Evolutionary conservation across 768 basidiomycete species (phyloP).

Genomic region (Boletus reticuloceps): DNA sequence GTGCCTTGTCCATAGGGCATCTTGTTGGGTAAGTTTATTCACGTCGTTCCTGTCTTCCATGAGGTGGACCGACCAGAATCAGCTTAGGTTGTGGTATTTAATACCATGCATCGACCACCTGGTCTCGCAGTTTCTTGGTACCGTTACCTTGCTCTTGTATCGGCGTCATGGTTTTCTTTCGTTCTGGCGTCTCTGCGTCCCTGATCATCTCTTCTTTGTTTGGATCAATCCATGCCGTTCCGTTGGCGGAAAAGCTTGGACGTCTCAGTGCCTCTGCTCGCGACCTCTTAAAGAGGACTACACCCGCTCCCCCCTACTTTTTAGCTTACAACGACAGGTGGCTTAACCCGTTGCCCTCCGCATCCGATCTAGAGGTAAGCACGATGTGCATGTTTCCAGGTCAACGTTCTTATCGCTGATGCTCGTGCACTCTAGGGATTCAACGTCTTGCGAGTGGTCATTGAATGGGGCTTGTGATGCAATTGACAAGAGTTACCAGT

Average conservation of each 20-base stretch:
- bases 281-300: slow-evolving; percentile 18
- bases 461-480: not conserved
- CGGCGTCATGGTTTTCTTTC: slow-evolving; percentile 14
- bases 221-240: slow-evolving; percentile 7
- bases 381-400: not conserved
- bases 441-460: slow-evolving; percentile 30
- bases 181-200: slow-evolving; percentile 1
- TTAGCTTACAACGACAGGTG: slow-evolving; percentile 41
- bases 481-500: slow-evolving; percentile 20
- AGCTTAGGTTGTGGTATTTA: slow-evolving; percentile 17
- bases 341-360: slow-evolving; percentile 43
- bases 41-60: slow-evolving; percentile 5
- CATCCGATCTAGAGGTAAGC: slow-evolving; percentile 42
- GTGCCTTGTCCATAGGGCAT: not conserved
- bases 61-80: not conserved
- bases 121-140: not conserved
- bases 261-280: slow-evolving; percentile 21
- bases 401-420: not conserved
- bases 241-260: slow-evolving; percentile 24
- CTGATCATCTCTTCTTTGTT: slow-evolving; percentile 6
- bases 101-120: not conserved
- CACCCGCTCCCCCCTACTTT: slow-evolving; percentile 49
- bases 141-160: not conserved
- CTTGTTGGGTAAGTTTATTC: slow-evolving; percentile 6
- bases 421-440: slow-evolving; percentile 23